Percentiles rank a stretch among this genome's conserved stretches.
Conservation (phyloP, 1,139 yeast genomes). For the Geotrichum histeridarum region DNA sequence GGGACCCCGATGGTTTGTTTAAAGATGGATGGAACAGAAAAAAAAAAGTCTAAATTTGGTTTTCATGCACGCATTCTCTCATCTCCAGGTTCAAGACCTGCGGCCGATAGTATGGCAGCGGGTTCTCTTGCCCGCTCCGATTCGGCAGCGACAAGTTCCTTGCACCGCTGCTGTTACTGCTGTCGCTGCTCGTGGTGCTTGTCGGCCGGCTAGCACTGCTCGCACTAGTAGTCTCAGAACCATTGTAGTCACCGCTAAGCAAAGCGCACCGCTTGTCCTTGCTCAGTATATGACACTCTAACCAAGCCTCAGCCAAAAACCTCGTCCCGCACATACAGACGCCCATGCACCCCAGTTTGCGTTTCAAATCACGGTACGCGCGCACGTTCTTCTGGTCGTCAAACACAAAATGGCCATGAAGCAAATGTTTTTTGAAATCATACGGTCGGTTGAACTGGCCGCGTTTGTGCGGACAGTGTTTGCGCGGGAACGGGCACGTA, state of each 20-base stretch:
- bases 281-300: constrained; percentile 49
- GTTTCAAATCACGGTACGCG: constrained; percentile 49
- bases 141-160: too few relatives aligned
- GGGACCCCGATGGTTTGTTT: too few relatives aligned
- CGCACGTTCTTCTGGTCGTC: constrained; percentile 43
- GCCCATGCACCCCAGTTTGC: constrained; percentile 51
- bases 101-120: too few relatives aligned
- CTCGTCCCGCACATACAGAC: constrained; percentile 55
- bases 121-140: too few relatives aligned
- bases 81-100: too few relatives aligned
- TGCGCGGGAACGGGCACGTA: constrained; percentile 54
- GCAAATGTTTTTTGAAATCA: constrained; percentile 61
- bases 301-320: constrained; percentile 52
- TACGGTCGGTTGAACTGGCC: constrained; percentile 65
- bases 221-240: background rate
- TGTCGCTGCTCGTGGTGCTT: too few relatives aligned
- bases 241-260: background rate
- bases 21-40: too few relatives aligned
- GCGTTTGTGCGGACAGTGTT: constrained; percentile 54
- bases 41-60: too few relatives aligned
- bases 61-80: too few relatives aligned
- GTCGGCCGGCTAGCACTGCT: background rate
- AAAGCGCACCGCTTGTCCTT: constrained; percentile 24
- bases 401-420: constrained; percentile 58
- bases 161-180: too few relatives aligned